Evolutionary conservation across 2,329 filamentous ascomycete genomes (phyloP), one percentile per base, ranked within the genome.

Genomic region (Cadophora sp.): DNA sequence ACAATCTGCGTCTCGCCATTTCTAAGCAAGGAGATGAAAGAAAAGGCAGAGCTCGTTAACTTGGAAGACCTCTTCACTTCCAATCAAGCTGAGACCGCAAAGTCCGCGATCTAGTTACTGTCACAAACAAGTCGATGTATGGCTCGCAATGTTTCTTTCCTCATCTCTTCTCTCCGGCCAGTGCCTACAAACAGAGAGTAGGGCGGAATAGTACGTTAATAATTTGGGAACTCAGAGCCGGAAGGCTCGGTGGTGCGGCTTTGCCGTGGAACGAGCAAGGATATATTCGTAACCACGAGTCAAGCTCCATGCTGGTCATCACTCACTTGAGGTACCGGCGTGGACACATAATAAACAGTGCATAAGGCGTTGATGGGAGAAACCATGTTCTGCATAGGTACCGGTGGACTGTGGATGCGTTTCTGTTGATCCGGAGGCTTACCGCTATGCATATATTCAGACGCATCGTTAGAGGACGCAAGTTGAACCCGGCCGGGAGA

Each of bases 261-360:
- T 40, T 14, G 22, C 55, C 55, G 6, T 58, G 8, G n/a, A 14
- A 11, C 29, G 3, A 14, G 16, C 55, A 58, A 58, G 55, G 55
- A 37, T 58, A 24, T 24, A 12, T 14, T 37, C 11, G 19, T 22
- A 22, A 8, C 19, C 24, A 16, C 55, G 31, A 58, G 55, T 58
- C 55, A 58, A 58, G 29, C 24, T 58, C 31, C 55, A 37, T 56
- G 27, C n/a, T 56, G 27, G 19, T 56, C n/a, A 56, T 31, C 29
- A 55, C 51, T 56, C 53, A 34, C 27, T 56, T 34, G 29, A 58
- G 29, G 55, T 40, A 24, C 29, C 29, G 31, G 29, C 29, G n/a
- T 58, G 55, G 31, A 58, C 29, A 58, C 55, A 31, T 37, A 58
- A 58, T n/a, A 58, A 31, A 58, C 55, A 58, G 55, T 58, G 55